Conservation (phyloP, 148 eudicot genomes). For the Rhododendron ovatum region DNA sequence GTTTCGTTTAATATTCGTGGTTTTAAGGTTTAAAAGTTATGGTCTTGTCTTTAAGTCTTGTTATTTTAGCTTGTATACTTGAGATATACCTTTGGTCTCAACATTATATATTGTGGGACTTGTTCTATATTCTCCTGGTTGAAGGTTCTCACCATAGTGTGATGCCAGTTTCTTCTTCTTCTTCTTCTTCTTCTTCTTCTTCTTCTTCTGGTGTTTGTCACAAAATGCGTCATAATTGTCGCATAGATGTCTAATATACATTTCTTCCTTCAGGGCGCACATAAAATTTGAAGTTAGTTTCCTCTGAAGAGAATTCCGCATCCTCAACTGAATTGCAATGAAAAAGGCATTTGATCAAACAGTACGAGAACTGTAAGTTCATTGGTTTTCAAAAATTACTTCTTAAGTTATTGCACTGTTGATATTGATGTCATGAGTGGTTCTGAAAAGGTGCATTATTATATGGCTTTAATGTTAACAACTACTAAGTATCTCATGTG, state of each 20-base stretch:
- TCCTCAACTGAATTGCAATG: constrained; percentile 36
- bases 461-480: background rate
- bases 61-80: background rate
- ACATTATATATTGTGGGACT: background rate
- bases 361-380: constrained; percentile 86
- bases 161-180: background rate
- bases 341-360: constrained; percentile 98
- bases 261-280: background rate
- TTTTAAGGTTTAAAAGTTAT: background rate
- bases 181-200: background rate
- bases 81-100: background rate
- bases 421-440: background rate
- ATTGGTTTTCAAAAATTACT: constrained; percentile 3
- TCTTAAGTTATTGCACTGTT: background rate
- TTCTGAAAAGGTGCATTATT: background rate
- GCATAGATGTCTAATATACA: background rate
- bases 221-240: background rate
- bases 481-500: background rate
- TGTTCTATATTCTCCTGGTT: constrained; percentile 6
- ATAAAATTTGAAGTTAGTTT: background rate
- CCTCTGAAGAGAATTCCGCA: constrained; percentile 17
- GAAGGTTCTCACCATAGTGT: background rate
- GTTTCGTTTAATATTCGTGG: background rate
- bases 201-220: background rate
- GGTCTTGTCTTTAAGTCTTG: background rate